Base-by-base conservation (phyloP, 2,329 filamentous ascomycete genomes). In the Acephala macrosclerotiorum region DNA sequence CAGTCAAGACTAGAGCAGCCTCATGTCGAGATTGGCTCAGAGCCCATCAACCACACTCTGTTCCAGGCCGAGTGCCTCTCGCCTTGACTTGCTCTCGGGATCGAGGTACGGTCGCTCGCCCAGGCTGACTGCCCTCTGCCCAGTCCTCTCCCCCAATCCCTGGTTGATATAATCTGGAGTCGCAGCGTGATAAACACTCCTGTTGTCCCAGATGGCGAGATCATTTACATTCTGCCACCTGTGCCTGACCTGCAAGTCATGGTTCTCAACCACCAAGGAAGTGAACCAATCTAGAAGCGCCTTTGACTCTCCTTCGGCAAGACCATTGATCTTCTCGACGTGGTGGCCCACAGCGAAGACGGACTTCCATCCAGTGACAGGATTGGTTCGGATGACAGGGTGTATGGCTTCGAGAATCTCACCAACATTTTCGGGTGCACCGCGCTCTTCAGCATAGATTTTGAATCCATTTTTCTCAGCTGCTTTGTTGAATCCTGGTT, bases 141-240 rank as follows among this genome's bases (percentile, higher is more conserved):
- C 80, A 64, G 75, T 75, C 62, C 85, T 76, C 66, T 81, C 77
- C 1, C 84, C 84, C 33, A 81, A 75, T 12, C 77, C 78, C 6
- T 80, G 78, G 57, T 71, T 49, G 6, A 73, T 9, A 68, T 85
- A 86, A 68, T 88, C 85, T 20, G 81, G 83, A 0, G 85, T 88
- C 0, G 84, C 84, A 22, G 80, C 81, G 71, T 88, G 85, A 75
- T 83, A 86, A 29, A 79, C 82, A 70, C 80, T 82, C 29, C 85
- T 76, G 66, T 88, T 88, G 69, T 88, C 85, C 85, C 86, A 88
- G 68, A 88, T 86, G 0, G 84, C 80, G 11, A 79, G 55, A 70
- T 80, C 78, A 67, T 80, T 79, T 0, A 61, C 40, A 66, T 75
- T 74, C 65, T 77, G 71, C 78, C 77, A 80, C 18, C 75, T 70